These are phyloP conservation scores for Solanum lycopersicoides DNA, from an alignment of 257 asterid species.

Conservation along the genomic window DNA sequence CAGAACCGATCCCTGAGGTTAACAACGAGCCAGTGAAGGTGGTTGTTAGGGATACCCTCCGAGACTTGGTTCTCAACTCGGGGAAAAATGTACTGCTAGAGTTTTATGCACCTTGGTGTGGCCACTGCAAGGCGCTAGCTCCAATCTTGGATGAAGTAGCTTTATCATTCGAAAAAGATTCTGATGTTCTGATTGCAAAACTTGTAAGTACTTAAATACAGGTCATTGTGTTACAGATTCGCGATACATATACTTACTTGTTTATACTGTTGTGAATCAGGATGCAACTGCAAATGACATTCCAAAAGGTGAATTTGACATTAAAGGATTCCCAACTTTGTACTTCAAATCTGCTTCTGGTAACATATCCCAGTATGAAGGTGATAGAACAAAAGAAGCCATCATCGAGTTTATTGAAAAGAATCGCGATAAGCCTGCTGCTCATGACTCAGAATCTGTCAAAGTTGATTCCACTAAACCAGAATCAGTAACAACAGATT, in stretches of 20 bases:
- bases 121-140: slow-evolving; percentile 75
- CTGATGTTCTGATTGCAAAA: slow-evolving; percentile 60
- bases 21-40: slow-evolving; percentile 80
- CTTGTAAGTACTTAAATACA: slow-evolving; percentile 23
- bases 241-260: background rate
- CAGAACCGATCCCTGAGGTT: slow-evolving; percentile 71
- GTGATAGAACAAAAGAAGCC: slow-evolving; percentile 64
- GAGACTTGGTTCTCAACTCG: slow-evolving; percentile 55
- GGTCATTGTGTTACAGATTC: background rate
- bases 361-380: slow-evolving; percentile 30
- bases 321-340: slow-evolving; percentile 64
- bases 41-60: slow-evolving; percentile 56
- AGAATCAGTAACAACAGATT: slow-evolving; percentile 14
- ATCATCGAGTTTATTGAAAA: slow-evolving; percentile 45
- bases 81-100: slow-evolving; percentile 72
- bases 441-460: slow-evolving; percentile 9
- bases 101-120: slow-evolving; percentile 89
- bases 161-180: slow-evolving; percentile 38
- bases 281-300: slow-evolving; percentile 77
- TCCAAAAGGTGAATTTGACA: slow-evolving; percentile 43
- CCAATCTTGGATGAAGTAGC: slow-evolving; percentile 89
- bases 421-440: slow-evolving; percentile 31
- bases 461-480: slow-evolving; percentile 8
- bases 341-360: slow-evolving; percentile 75
- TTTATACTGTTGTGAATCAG: slow-evolving; percentile 8